Evolutionary conservation across 78 protist species (phyloP).

Genomic region (Dictyostelium capitatum): DNA sequence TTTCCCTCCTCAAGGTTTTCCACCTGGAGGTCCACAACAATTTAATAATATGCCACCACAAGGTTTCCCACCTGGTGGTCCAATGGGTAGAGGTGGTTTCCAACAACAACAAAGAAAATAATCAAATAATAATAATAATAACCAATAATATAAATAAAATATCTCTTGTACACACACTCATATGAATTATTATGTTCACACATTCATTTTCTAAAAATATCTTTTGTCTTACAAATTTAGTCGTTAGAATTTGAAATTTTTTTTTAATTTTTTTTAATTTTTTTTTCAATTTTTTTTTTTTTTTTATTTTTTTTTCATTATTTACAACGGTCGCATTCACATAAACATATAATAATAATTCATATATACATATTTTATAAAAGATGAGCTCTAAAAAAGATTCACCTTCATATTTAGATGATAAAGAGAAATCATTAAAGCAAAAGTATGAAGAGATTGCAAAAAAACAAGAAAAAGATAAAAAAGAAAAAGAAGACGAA

Average conservation of each 20-base stretch:
- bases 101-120: constrained; percentile 5
- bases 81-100: constrained; percentile 48
- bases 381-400: constrained; percentile 4
- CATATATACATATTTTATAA: not conserved
- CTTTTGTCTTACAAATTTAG: no score
- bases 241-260: no score
- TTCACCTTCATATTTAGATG: constrained; percentile 9
- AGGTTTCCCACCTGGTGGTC: constrained; percentile 65
- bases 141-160: no score
- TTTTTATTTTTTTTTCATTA: not conserved
- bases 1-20: constrained; percentile 42
- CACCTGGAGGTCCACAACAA: constrained; percentile 82
- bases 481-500: constrained; percentile 31
- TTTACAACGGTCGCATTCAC: not conserved
- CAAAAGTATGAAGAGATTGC: constrained; percentile 57
- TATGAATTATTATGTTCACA: no score
- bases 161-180: no score
- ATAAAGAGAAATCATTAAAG: constrained; percentile 46
- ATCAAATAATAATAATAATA: not conserved
- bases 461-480: constrained; percentile 24
- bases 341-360: not conserved
- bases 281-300: not conserved
- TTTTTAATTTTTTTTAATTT: not conserved
- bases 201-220: no score
- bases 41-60: constrained; percentile 10